A percentile compares a stretch with the other conserved stretches of the same genome.
phyloP scores from a whole-genome alignment of 305 asterid genomes.

The Striga hermonthica region DNA sequence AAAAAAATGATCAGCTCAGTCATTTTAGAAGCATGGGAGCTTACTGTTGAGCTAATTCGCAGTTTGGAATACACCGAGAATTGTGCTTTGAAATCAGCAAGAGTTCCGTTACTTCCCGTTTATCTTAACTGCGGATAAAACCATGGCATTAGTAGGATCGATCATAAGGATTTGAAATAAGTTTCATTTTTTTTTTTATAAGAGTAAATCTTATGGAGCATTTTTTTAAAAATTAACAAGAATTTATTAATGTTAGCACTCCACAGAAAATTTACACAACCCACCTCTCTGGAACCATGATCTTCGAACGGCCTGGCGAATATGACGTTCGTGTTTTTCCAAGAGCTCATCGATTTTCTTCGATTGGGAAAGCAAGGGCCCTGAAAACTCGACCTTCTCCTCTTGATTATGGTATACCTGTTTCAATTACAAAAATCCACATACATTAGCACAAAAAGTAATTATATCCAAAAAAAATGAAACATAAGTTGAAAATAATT shows the following conservation, averaged over 20 bases:
- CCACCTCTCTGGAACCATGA: constrained; percentile 96
- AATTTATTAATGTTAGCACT: too few relatives aligned
- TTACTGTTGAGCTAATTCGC: constrained; percentile 21
- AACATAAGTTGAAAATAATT: background rate
- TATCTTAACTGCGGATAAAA: constrained; percentile 39
- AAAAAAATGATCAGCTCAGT: constrained; percentile 28
- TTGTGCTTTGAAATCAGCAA: constrained; percentile 15
- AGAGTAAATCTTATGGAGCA: background rate
- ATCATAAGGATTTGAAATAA: background rate
- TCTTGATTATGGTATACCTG: constrained; percentile 76
- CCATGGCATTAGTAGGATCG: background rate
- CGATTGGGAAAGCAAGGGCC: constrained; percentile 82
- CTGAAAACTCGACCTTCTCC: constrained; percentile 91
- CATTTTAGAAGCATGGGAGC: constrained; percentile 24
- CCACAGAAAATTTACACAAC: background rate
- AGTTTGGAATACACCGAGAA: constrained; percentile 13
- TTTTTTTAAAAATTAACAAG: background rate
- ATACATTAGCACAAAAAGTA: constrained; percentile 26
- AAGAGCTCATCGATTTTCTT: constrained; percentile 76
- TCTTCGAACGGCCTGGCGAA: constrained; percentile 90
- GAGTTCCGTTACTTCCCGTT: constrained; percentile 36
- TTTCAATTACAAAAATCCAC: constrained; percentile 32
- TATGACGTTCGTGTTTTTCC: constrained; percentile 91
- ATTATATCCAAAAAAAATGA: constrained; percentile 12
- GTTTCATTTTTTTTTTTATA: too few relatives aligned